These are phyloP conservation scores for Fallopia convolvulus DNA, from an alignment of 148 eudicot species.

Conservation along the genomic window DNA sequence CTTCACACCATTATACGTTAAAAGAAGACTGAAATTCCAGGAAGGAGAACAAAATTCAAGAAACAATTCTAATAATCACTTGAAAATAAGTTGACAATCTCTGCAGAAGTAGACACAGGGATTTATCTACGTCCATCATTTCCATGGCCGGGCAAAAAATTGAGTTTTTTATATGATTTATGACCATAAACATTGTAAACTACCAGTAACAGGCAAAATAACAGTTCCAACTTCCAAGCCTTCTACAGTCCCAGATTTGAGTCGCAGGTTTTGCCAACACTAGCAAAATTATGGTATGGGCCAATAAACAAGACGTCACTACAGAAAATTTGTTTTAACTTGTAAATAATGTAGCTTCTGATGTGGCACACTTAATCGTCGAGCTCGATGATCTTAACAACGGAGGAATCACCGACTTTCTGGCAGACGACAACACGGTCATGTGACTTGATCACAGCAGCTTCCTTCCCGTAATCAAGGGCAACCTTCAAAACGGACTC, in stretches of 20 bases:
- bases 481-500: constrained; percentile 86
- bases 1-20: no score
- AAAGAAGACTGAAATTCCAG: no score
- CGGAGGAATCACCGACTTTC: constrained; percentile 87
- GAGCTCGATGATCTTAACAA: constrained; percentile 90
- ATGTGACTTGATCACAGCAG: constrained; percentile 78
- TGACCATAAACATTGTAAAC: background rate
- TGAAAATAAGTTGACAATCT: background rate
- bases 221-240: background rate
- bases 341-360: background rate
- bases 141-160: background rate
- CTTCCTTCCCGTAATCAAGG: constrained; percentile 79
- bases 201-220: background rate
- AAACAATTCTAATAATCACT: background rate
- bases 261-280: background rate
- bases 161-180: background rate
- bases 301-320: background rate
- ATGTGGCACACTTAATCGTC: constrained; percentile 30
- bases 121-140: background rate
- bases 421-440: constrained; percentile 92
- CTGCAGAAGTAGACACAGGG: background rate
- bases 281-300: constrained; percentile 8
- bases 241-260: background rate
- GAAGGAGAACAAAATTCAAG: no score
- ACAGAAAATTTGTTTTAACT: background rate